phyloP scores from a whole-genome alignment of 768 basidiomycete species.

The Russula griseocarnosa region DNA sequence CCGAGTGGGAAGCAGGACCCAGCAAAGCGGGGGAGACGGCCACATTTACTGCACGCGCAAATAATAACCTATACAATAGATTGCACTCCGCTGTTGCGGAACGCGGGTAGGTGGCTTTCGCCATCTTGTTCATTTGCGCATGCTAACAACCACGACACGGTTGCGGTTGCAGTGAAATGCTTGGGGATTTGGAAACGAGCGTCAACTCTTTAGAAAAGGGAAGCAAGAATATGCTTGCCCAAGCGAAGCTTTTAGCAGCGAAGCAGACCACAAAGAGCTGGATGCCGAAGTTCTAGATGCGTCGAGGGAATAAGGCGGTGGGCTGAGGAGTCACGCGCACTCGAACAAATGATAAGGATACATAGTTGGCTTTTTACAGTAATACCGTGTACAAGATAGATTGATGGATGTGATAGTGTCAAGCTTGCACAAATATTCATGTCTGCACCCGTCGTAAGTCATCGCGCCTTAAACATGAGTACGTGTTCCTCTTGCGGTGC shows the following conservation, averaged over 20 bases:
- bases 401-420: neutral
- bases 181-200: constrained; percentile 57
- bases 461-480: constrained; percentile 34
- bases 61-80: constrained; percentile 33
- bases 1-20: constrained; percentile 18
- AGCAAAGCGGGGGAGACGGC: constrained; percentile 26
- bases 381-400: constrained; percentile 3
- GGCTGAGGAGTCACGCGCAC: neutral
- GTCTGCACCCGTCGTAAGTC: constrained; percentile 6
- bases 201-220: constrained; percentile 64
- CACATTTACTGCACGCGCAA: constrained; percentile 29
- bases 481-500: constrained; percentile 41
- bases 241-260: constrained; percentile 63
- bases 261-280: constrained; percentile 62
- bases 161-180: constrained; percentile 50
- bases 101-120: constrained; percentile 48
- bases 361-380: neutral
- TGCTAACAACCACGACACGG: neutral
- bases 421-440: constrained; percentile 15
- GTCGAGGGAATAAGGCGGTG: neutral
- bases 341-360: constrained; percentile 9
- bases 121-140: neutral
- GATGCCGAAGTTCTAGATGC: constrained; percentile 49
- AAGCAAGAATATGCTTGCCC: constrained; percentile 59
- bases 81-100: constrained; percentile 51